phyloP scores from a whole-genome alignment of 805 yeast species.

The Kluyveromyces aestuarii region DNA sequence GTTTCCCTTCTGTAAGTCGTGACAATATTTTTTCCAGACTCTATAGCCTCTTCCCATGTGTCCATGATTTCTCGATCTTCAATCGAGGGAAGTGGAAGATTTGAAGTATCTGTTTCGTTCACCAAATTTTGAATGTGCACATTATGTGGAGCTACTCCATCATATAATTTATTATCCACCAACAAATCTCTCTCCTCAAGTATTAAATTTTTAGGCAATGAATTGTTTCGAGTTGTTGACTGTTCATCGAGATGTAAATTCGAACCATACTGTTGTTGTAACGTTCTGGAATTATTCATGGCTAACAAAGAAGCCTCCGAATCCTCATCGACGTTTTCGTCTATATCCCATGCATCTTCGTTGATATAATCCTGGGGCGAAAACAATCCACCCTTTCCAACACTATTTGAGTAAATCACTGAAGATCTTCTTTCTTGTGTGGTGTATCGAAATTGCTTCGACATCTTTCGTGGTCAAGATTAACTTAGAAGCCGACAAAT shows the following conservation, averaged over 20 bases:
- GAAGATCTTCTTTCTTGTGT: conserved; percentile 24
- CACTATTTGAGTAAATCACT: conserved; percentile 25
- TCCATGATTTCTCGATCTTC: conserved; percentile 14
- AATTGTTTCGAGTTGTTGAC: conserved; percentile 2
- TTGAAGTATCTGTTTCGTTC: not conserved
- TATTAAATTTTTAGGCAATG: conserved; percentile 15
- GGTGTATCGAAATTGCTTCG: conserved; percentile 23
- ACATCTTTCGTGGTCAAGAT: conserved; percentile 5
- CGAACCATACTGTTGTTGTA: conserved; percentile 13
- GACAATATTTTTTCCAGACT: conserved; percentile 20
- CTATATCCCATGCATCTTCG: conserved; percentile 7
- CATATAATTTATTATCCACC: conserved; percentile 22
- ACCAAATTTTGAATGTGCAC: not conserved
- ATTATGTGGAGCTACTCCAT: not conserved
- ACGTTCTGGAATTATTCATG: conserved; percentile 16
- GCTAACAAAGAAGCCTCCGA: conserved; percentile 9
- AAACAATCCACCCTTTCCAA: conserved; percentile 26
- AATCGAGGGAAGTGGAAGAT: not conserved
- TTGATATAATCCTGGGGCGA: conserved; percentile 24
- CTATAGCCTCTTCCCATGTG: conserved; percentile 26
- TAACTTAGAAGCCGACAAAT: too few species aligned
- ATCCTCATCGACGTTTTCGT: conserved; percentile 1
- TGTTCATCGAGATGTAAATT: not conserved
- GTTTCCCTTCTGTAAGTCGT: conserved; percentile 35
- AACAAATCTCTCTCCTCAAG: conserved; percentile 27